Evolutionary conservation across 2,329 filamentous ascomycete species (phyloP).

Genomic region (Purpureocillium lavendulum): DNA sequence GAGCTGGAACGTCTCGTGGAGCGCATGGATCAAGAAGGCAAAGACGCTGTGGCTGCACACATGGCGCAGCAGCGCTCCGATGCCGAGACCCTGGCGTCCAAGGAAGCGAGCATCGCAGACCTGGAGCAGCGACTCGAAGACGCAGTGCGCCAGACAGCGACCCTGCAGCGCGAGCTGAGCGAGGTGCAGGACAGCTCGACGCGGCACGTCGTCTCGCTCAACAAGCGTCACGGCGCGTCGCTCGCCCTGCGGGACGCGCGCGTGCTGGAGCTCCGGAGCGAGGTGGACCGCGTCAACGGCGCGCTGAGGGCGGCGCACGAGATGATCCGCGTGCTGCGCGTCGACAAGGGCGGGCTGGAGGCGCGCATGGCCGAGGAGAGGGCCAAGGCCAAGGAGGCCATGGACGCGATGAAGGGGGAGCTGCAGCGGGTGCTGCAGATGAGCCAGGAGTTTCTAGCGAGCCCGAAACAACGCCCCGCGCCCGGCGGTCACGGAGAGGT

Average conservation of each 20-base stretch:
- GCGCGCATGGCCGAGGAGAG: slow-evolving; percentile 27
- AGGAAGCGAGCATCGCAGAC: slow-evolving; percentile 26
- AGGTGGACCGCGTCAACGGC: slow-evolving; percentile 38
- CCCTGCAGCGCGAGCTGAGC: slow-evolving; percentile 29
- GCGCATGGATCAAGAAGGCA: slow-evolving; percentile 32
- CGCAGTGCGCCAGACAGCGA: slow-evolving; percentile 27
- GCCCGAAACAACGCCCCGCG: neutral
- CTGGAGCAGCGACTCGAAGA: slow-evolving; percentile 36
- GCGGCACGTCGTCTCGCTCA: slow-evolving; percentile 23
- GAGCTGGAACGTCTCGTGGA: slow-evolving; percentile 45
- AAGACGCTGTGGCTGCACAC: slow-evolving; percentile 19
- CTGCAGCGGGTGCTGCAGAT: slow-evolving; percentile 38
- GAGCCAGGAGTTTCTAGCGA: slow-evolving; percentile 33
- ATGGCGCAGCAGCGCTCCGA: no score
- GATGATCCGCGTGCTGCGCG: slow-evolving; percentile 33
- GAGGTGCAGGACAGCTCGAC: slow-evolving; percentile 25
- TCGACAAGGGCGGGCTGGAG: slow-evolving; percentile 34
- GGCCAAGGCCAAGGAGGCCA: slow-evolving; percentile 30
- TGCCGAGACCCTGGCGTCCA: slow-evolving; percentile 24
- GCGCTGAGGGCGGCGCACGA: slow-evolving; percentile 38
- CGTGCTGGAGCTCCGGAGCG: slow-evolving; percentile 37
- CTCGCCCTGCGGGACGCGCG: slow-evolving; percentile 43
- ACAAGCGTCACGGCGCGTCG: slow-evolving; percentile 33
- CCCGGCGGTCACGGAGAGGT: no score
- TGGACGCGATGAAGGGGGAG: slow-evolving; percentile 43